Evolutionary conservation across 192 early-diverging fungal species (phyloP).

Genomic region (Entomortierella chlamydospora): DNA sequence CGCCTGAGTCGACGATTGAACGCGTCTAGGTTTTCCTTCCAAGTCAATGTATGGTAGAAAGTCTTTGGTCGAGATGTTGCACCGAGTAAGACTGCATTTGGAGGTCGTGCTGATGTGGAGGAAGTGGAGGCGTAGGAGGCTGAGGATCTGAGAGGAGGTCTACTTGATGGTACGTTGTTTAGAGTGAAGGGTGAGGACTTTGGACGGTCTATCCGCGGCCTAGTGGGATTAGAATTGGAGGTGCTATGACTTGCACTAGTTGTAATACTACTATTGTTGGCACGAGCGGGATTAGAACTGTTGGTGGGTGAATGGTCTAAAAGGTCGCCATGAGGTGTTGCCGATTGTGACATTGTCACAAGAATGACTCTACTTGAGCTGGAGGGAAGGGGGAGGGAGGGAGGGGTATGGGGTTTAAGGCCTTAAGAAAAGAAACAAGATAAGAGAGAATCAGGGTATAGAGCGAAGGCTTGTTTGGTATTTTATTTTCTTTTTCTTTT

Average conservation of each 20-base stretch:
- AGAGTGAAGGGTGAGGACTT: conserved; percentile 12
- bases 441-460: too few relatives aligned
- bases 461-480: too few relatives aligned
- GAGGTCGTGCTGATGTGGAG: conserved; percentile 9
- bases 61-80: conserved; percentile 31
- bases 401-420: too few relatives aligned
- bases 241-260: not conserved
- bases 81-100: conserved; percentile 7
- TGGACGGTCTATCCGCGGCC: conserved; percentile 3
- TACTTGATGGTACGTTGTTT: not conserved
- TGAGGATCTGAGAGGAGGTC: not conserved
- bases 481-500: too few relatives aligned
- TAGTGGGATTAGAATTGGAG: not conserved
- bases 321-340: too few relatives aligned
- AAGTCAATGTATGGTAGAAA: conserved; percentile 37
- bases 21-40: conserved; percentile 53
- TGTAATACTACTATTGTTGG: too few relatives aligned
- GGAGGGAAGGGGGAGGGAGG: too few relatives aligned
- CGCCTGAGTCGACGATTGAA: conserved; percentile 46
- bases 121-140: conserved; percentile 12
- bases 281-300: too few relatives aligned
- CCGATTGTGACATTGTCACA: too few relatives aligned
- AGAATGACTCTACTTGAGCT: too few relatives aligned
- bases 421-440: too few relatives aligned
- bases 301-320: too few relatives aligned